A percentile compares a stretch with the other conserved stretches of the same genome.
Evolutionary conservation across 352 stramenopile genomes (phyloP).

Genomic region (Phytophthora cactorum): DNA sequence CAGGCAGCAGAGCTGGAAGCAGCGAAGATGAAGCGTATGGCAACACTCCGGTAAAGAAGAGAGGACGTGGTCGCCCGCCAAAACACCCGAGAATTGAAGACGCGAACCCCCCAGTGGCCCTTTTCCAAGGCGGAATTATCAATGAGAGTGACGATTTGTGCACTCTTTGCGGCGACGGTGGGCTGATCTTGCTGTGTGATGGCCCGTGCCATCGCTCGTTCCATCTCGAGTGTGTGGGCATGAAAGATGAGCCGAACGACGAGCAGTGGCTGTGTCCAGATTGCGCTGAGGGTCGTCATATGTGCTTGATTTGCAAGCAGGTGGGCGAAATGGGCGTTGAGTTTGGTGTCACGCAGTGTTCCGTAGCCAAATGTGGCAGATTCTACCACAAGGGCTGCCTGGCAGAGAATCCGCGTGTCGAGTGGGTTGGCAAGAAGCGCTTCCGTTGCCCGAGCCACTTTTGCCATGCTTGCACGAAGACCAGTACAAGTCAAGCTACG

Average conservation of each 20-base stretch:
- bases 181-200: constrained; percentile 92
- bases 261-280: constrained; percentile 92
- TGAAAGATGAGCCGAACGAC: constrained; percentile 83
- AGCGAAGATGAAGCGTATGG: constrained; percentile 53
- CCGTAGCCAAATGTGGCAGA: constrained; percentile 91
- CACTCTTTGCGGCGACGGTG: constrained; percentile 91
- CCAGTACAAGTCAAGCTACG: constrained; percentile 14
- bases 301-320: constrained; percentile 93
- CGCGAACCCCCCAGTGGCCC: constrained; percentile 12
- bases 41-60: constrained; percentile 41
- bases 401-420: constrained; percentile 70
- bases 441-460: constrained; percentile 93
- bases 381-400: constrained; percentile 94
- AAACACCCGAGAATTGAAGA: constrained; percentile 39
- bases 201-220: constrained; percentile 93
- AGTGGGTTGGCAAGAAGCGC: constrained; percentile 89
- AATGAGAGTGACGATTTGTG: constrained; percentile 93
- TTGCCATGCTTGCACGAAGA: constrained; percentile 75
- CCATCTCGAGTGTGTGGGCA: constrained; percentile 92
- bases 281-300: constrained; percentile 88
- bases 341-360: constrained; percentile 92
- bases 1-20: constrained; percentile 27
- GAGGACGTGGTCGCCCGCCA: constrained; percentile 28
- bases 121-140: constrained; percentile 65
- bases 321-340: constrained; percentile 90